Percentiles rank a stretch among this genome's conserved stretches.
These are phyloP conservation scores for Ogataea parapolymorpha DNA, from an alignment of 805 yeast genomes.

Conservation along the genomic window DNA sequence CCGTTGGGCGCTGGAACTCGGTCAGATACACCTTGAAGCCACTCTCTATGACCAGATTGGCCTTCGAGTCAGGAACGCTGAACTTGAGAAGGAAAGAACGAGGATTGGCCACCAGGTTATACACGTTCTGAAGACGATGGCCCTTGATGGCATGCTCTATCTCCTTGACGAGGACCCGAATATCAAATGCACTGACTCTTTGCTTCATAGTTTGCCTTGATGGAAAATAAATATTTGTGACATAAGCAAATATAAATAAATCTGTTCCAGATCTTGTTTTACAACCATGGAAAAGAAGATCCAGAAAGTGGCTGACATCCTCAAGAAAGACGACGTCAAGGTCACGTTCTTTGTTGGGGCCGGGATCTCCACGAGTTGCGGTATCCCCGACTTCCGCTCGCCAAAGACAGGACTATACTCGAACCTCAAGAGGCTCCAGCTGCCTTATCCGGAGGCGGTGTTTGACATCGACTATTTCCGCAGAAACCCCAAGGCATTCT, in stretches of 20 bases:
- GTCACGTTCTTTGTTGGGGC: conserved; percentile 83
- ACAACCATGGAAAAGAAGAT: conserved; percentile 24
- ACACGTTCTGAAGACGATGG: conserved; percentile 78
- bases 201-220: conserved; percentile 47
- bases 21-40: conserved; percentile 82
- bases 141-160: conserved; percentile 53
- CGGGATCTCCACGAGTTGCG: conserved; percentile 89
- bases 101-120: conserved; percentile 68
- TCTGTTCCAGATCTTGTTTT: conserved; percentile 4
- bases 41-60: conserved; percentile 72
- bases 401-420: conserved; percentile 88
- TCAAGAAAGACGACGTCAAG: conserved; percentile 31
- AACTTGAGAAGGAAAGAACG: conserved; percentile 79
- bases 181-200: conserved; percentile 80
- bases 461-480: conserved; percentile 83
- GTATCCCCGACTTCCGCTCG: conserved; percentile 92
- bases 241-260: conserved; percentile 1
- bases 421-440: conserved; percentile 64
- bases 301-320: conserved; percentile 20
- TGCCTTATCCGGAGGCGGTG: conserved; percentile 95
- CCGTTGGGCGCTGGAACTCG: conserved; percentile 74
- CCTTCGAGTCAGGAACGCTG: conserved; percentile 77
- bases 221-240: conserved; percentile 1
- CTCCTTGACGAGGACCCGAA: conserved; percentile 68
- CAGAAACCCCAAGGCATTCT: conserved; percentile 78